Percentiles rank a stretch among this genome's conserved stretches.
Evolutionary conservation across 2,329 filamentous ascomycete species (phyloP).

Genomic region (Alternaria gansuensis): DNA sequence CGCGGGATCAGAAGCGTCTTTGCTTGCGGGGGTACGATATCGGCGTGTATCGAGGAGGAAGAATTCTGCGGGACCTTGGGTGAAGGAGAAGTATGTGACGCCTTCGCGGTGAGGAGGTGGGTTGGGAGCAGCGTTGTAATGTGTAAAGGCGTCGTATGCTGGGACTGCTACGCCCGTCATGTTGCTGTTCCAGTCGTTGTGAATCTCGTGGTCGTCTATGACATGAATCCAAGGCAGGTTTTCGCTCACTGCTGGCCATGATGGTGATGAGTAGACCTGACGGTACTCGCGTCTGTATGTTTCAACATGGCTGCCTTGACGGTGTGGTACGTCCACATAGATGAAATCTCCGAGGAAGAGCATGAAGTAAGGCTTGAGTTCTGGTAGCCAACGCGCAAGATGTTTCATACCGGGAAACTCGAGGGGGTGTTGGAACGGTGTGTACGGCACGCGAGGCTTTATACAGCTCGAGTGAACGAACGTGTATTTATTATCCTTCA

Average conservation of each 20-base stretch:
- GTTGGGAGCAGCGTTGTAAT: conserved; percentile 87
- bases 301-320: conserved; percentile 74
- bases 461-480: conserved; percentile 95
- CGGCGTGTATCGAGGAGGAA: conserved; percentile 94
- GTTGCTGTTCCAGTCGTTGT: conserved; percentile 89
- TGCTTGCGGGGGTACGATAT: conserved; percentile 76
- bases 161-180: conserved; percentile 80
- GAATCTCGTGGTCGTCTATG: conserved; percentile 95
- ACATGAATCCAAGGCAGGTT: conserved; percentile 98
- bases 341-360: conserved; percentile 85
- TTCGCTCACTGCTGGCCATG: conserved; percentile 79
- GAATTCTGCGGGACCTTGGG: conserved; percentile 88
- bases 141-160: conserved; percentile 82
- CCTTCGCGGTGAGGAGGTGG: conserved; percentile 73
- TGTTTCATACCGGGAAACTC: conserved; percentile 81
- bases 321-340: conserved; percentile 86
- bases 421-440: conserved; percentile 80
- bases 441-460: conserved; percentile 90
- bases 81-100: conserved; percentile 88
- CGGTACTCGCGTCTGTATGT: conserved; percentile 92
- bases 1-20: conserved; percentile 66
- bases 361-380: conserved; percentile 76
- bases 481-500: conserved; percentile 76
- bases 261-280: conserved; percentile 93
- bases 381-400: conserved; percentile 75